phyloP scores from a whole-genome alignment of 169 alveolate genomes.

The Plasmodium blacklocki region DNA sequence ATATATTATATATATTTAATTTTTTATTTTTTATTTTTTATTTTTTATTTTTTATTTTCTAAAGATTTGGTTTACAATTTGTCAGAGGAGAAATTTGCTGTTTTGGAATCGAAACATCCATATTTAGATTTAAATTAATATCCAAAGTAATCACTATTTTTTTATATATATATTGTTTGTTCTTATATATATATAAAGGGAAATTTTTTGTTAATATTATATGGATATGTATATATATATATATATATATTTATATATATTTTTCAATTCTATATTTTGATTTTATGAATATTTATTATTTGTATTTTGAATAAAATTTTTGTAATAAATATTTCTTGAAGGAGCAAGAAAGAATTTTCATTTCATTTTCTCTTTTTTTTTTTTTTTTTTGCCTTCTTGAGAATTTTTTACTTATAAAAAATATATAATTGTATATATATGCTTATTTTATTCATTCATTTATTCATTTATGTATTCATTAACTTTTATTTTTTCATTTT shows the following conservation, averaged over 20 bases:
- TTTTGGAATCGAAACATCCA: conserved; percentile 44
- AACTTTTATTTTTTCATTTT: too few species aligned
- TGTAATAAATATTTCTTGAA: neutral
- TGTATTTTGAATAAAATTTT: neutral
- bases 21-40: conserved; percentile 14
- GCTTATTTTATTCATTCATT: too few species aligned
- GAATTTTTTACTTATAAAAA: neutral
- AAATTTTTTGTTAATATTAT: neutral
- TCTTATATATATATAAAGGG: neutral
- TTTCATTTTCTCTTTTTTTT: neutral
- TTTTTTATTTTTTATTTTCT: conserved; percentile 2
- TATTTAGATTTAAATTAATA: conserved; percentile 36
- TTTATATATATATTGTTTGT: too few species aligned
- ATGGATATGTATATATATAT: neutral
- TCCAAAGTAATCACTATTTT: too few species aligned
- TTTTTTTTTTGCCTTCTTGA: neutral
- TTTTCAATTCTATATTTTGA: neutral
- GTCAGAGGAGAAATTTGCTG: conserved; percentile 40
- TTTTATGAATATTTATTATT: neutral
- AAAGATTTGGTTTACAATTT: conserved; percentile 45
- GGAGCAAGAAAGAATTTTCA: neutral
- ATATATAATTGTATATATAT: neutral
- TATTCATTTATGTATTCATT: too few species aligned
- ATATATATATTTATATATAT: neutral
- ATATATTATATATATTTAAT: neutral